Percentiles rank a stretch among this genome's conserved stretches.
Evolutionary conservation across 495 filamentous ascomycete species (phyloP).

Genomic region (Aspergillus cavernicola): DNA sequence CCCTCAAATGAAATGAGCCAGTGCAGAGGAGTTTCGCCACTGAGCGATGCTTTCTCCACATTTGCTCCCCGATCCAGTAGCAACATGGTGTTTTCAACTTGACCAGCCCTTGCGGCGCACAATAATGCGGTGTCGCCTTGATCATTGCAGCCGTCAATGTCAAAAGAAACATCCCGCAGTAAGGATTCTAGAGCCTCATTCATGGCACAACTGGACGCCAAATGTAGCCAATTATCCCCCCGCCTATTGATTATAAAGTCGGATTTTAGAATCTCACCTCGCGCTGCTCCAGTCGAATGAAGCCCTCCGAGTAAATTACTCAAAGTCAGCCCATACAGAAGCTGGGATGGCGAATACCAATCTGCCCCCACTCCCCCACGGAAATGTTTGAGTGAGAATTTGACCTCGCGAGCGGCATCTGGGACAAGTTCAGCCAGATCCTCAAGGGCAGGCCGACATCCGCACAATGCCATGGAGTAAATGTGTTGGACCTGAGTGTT

Average conservation of each 20-base stretch:
- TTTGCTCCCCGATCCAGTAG: background rate
- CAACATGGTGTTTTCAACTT: background rate
- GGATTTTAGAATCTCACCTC: too few species aligned
- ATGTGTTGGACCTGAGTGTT: background rate
- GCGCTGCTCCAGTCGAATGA: too few species aligned
- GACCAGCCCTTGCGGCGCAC: background rate
- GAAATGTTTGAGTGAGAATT: too few species aligned
- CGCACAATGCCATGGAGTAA: background rate
- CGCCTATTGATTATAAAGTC: background rate
- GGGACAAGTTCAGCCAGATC: background rate
- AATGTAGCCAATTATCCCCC: background rate
- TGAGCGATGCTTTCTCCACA: background rate
- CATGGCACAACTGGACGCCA: background rate
- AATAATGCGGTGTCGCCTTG: background rate
- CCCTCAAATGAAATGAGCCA: background rate
- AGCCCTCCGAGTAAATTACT: too few species aligned
- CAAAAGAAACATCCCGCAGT: background rate
- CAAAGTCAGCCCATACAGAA: too few species aligned
- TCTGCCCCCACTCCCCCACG: too few species aligned
- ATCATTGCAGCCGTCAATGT: background rate
- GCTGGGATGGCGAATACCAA: too few species aligned
- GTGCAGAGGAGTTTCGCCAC: background rate
- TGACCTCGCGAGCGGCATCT: too few species aligned
- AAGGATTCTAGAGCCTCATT: background rate
- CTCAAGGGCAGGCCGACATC: background rate